Percentiles rank a stretch among this genome's conserved stretches.
Evolutionary conservation across 768 basidiomycete genomes (phyloP).

Genomic region (Hydnum rufescens): DNA sequence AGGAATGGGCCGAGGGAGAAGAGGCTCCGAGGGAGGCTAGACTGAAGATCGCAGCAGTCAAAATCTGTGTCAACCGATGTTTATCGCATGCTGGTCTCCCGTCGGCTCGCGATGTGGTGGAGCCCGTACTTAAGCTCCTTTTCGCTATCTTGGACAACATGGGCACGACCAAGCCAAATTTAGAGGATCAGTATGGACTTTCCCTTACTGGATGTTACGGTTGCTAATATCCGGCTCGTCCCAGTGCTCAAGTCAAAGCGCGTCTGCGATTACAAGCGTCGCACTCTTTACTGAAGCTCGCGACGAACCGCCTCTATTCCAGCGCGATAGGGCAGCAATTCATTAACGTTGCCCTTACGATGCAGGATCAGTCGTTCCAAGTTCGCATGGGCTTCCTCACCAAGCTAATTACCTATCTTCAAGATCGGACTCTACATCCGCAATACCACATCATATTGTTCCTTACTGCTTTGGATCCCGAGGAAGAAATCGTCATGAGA

Average conservation of each 20-base stretch:
- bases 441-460: constrained; percentile 74
- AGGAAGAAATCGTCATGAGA: constrained; percentile 49
- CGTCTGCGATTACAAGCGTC: constrained; percentile 74
- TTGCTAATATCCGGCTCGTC: not conserved
- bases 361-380: constrained; percentile 78
- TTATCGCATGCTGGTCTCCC: constrained; percentile 42
- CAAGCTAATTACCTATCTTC: constrained; percentile 50
- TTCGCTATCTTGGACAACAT: constrained; percentile 44
- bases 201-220: not conserved
- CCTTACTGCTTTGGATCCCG: constrained; percentile 81
- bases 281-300: constrained; percentile 58
- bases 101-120: constrained; percentile 42
- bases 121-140: constrained; percentile 61
- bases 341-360: constrained; percentile 43
- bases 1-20: constrained; percentile 59
- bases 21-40: constrained; percentile 35
- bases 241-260: constrained; percentile 41
- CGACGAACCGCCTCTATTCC: constrained; percentile 36
- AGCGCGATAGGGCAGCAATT: constrained; percentile 40
- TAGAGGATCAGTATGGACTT: constrained; percentile 28
- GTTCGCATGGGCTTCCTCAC: constrained; percentile 61
- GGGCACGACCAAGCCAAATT: constrained; percentile 43
- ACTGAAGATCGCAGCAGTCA: constrained; percentile 58
- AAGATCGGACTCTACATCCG: constrained; percentile 39
- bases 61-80: constrained; percentile 65